Base-by-base conservation (phyloP, 345 rosid species). In the Gossypium sturtianum region DNA sequence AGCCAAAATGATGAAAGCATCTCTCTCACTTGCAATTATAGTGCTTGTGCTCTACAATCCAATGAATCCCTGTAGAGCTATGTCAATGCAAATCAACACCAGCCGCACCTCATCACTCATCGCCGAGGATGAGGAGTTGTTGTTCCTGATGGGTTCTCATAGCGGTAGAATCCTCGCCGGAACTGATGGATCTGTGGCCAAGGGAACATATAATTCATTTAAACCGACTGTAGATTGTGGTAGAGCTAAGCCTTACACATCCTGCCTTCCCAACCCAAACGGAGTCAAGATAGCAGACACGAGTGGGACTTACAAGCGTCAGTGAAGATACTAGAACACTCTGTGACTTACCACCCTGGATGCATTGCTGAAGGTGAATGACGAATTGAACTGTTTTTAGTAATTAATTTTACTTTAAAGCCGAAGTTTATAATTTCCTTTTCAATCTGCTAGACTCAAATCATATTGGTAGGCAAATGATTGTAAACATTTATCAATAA, bases 201-300 rank as follows among this genome's bases (percentile, higher is more conserved):
- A n/a, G n/a, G 1, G 0, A 34, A 0, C 0, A 34, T 0, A 3
- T 0, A 34, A 3, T 4, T 1, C 6, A 34, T 34, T 34, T 34
- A 34, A 34, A 52, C 57, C 57, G 7, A 1, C 0, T 3, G 2
- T 6, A 52, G 0, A 16, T 52, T 52, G 57, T 52, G 57, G 9
- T 19, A 52, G 57, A 19, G 0, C 0, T 19, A 3, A 3, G 12
- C 59, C 59, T 54, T 54, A 2, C 16, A 1, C 0, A 0, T 1
- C 7, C 2, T 53, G 57, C 57, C 10, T 53, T 17, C 57, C 57
- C 7, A 1, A 7, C 2, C 2, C 10, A 44, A 44, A 44, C 48
- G 9, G 2, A 7, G 10, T 6, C 11, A 44, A 9, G 48, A 0
- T 15, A 1, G 22, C 9, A 17, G 59, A 54, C 22, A 54, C 22